Evolutionary conservation across 164 flowering plant species (phyloP).

Genomic region (Amborella trichopoda): DNA sequence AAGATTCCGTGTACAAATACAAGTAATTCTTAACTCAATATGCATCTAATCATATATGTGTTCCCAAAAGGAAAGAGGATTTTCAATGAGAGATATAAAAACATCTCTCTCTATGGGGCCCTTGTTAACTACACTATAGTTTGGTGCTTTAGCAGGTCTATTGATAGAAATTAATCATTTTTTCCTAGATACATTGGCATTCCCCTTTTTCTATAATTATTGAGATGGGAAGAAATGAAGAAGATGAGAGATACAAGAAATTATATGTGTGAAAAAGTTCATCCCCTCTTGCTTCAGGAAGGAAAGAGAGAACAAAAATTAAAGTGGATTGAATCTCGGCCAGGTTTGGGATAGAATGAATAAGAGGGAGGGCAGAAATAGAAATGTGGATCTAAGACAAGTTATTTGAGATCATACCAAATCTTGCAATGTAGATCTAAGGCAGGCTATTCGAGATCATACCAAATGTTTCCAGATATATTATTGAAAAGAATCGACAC

Average conservation of each 20-base stretch:
- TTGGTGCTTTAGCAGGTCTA: not conserved
- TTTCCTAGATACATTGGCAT: not conserved
- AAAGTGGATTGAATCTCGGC: no score
- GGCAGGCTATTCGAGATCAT: slow-evolving; percentile 1
- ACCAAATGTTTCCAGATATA: slow-evolving; percentile 1
- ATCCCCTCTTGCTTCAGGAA: no score
- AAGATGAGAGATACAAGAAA: not conserved
- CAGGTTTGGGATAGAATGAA: no score
- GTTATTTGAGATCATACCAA: no score
- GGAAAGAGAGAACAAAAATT: no score
- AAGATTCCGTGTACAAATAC: not conserved
- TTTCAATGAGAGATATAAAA: not conserved
- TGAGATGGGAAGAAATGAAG: not conserved
- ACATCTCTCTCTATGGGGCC: not conserved
- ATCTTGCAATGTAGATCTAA: no score
- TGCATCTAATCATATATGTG: not conserved
- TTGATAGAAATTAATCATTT: not conserved
- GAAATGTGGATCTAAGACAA: slow-evolving; percentile 3
- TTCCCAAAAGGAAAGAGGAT: not conserved
- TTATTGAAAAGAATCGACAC: not conserved
- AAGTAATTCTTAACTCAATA: not conserved
- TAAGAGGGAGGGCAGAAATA: not conserved
- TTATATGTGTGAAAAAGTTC: no score
- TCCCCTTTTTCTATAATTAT: not conserved
- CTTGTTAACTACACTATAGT: not conserved